phyloP scores from a whole-genome alignment of 352 stramenopile genomes.

The Globisporangium takayamanum region DNA sequence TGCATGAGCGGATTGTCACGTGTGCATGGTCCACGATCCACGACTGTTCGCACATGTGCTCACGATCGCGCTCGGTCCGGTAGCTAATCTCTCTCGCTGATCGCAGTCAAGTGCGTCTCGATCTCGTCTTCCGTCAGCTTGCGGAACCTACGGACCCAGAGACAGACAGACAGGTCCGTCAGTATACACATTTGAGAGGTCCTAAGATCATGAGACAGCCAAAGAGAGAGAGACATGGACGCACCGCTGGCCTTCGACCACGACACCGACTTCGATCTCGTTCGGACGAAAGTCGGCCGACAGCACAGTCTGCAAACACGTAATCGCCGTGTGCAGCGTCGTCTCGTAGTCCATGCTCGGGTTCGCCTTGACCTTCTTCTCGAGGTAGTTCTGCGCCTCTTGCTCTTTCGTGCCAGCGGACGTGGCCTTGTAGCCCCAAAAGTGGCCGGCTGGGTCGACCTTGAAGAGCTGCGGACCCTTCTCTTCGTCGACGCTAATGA shows the following conservation, averaged over 20 bases:
- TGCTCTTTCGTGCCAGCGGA: slow-evolving; percentile 95
- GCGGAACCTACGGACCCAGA: slow-evolving; percentile 59
- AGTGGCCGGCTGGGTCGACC: slow-evolving; percentile 98
- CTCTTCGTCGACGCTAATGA: slow-evolving; percentile 98
- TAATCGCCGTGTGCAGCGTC: slow-evolving; percentile 95
- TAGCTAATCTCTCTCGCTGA: slow-evolving; percentile 91
- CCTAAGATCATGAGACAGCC: slow-evolving; percentile 24
- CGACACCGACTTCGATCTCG: slow-evolving; percentile 91
- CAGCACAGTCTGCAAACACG: slow-evolving; percentile 95
- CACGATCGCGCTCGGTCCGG: not conserved
- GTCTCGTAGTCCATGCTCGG: slow-evolving; percentile 88
- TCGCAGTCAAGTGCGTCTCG: slow-evolving; percentile 96
- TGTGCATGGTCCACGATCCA: not conserved
- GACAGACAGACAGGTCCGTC: slow-evolving; percentile 10
- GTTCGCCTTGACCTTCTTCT: slow-evolving; percentile 96
- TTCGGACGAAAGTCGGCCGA: slow-evolving; percentile 97
- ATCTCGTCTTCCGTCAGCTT: slow-evolving; percentile 96
- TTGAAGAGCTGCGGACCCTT: slow-evolving; percentile 97
- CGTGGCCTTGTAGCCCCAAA: slow-evolving; percentile 92
- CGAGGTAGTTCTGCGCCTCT: slow-evolving; percentile 98
- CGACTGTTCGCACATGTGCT: no score
- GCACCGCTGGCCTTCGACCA: slow-evolving; percentile 63
- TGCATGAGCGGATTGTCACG: not conserved
- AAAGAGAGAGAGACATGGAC: slow-evolving; percentile 22
- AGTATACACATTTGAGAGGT: no score